A percentile compares a stretch with the other conserved stretches of the same genome.
These are phyloP conservation scores for Royoungia palumana DNA, from an alignment of 768 basidiomycete species.

Conservation along the genomic window DNA sequence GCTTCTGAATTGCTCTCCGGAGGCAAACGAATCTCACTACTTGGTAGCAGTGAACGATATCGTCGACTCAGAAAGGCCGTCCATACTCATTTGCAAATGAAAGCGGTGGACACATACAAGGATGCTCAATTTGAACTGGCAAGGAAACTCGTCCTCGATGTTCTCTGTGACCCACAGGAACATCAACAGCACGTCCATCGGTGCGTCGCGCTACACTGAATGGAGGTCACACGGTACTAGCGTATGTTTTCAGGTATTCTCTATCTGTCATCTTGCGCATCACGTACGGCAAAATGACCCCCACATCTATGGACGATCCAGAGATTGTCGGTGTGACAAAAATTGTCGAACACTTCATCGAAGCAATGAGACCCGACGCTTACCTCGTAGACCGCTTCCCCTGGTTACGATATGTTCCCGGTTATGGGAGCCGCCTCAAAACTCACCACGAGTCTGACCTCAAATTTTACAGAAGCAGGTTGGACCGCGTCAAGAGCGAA, in stretches of 20 bases:
- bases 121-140: slow-evolving; percentile 40
- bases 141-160: slow-evolving; percentile 20
- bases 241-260: slow-evolving; percentile 21
- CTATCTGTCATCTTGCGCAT: slow-evolving; percentile 25
- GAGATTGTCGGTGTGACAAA: slow-evolving; percentile 19
- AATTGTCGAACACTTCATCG: slow-evolving; percentile 25
- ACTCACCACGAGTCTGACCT: slow-evolving; percentile 51
- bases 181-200: slow-evolving; percentile 44
- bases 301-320: slow-evolving; percentile 21
- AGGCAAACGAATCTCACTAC: slow-evolving; percentile 50
- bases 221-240: background rate
- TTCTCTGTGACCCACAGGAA: slow-evolving; percentile 30
- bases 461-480: slow-evolving; percentile 46
- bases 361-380: slow-evolving; percentile 30
- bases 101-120: slow-evolving; percentile 42
- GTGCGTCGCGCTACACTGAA: slow-evolving; percentile 35
- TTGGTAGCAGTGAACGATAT: slow-evolving; percentile 48
- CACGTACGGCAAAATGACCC: slow-evolving; percentile 22
- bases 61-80: slow-evolving; percentile 54
- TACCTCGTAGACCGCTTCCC: slow-evolving; percentile 37
- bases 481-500: slow-evolving; percentile 41
- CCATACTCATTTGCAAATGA: slow-evolving; percentile 52
- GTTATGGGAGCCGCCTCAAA: slow-evolving; percentile 53
- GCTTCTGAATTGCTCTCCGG: slow-evolving; percentile 52
- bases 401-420: slow-evolving; percentile 47